Percentiles rank a stretch among this genome's conserved stretches.
These are phyloP conservation scores for Ophiostoma sp. DNA, from an alignment of 2,329 filamentous ascomycete species.

Conservation along the genomic window DNA sequence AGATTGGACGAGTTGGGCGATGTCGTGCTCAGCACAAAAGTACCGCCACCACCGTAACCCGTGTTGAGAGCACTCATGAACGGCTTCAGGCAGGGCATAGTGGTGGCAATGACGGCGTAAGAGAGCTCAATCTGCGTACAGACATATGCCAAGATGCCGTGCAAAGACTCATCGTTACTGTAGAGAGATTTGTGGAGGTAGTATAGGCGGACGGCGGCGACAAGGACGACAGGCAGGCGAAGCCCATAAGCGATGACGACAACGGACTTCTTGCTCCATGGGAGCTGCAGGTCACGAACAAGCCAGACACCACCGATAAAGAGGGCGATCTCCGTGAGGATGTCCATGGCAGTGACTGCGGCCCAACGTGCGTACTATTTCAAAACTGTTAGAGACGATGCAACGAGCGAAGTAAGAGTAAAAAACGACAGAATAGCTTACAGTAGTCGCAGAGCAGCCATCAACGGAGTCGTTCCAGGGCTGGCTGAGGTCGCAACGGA, in stretches of 20 bases:
- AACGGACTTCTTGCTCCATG: slow-evolving; percentile 40
- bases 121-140: slow-evolving; percentile 44
- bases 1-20: slow-evolving; percentile 9
- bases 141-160: slow-evolving; percentile 39
- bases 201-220: slow-evolving; percentile 41
- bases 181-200: slow-evolving; percentile 38
- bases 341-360: slow-evolving; percentile 42
- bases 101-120: slow-evolving; percentile 44
- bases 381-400: neutral
- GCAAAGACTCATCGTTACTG: slow-evolving; percentile 41
- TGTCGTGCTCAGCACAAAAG: slow-evolving; percentile 26
- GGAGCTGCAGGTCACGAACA: slow-evolving; percentile 43
- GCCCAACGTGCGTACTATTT: slow-evolving; percentile 42
- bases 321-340: slow-evolving; percentile 42
- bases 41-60: slow-evolving; percentile 35
- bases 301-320: slow-evolving; percentile 41
- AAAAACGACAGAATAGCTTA: slow-evolving; percentile 33
- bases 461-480: slow-evolving; percentile 40
- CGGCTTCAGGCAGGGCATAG: slow-evolving; percentile 45
- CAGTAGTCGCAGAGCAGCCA: slow-evolving; percentile 36
- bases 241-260: slow-evolving; percentile 45
- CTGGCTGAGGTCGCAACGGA: slow-evolving; percentile 43
- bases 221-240: slow-evolving; percentile 44
- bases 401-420: neutral
- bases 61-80: slow-evolving; percentile 43